phyloP scores from a whole-genome alignment of 2,329 filamentous ascomycete species.

The Aspergillus fijiensis region DNA sequence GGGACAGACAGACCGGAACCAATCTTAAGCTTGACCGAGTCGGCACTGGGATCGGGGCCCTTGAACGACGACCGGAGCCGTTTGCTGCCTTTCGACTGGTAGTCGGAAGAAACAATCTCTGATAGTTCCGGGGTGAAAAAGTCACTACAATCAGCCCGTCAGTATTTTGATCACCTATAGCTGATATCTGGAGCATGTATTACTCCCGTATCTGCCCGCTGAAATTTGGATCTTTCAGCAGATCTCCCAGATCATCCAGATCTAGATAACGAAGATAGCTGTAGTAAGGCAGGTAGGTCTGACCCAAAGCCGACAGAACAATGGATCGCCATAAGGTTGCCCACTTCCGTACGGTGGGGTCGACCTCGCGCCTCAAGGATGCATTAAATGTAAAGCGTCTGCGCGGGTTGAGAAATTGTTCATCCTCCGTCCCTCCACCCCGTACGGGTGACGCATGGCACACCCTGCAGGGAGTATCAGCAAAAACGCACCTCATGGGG shows the following conservation, averaged over 20 bases:
- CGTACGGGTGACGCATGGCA: conserved; percentile 49
- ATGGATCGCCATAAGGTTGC: conserved; percentile 68
- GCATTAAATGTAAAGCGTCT: conserved; percentile 17
- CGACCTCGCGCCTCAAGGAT: conserved; percentile 43
- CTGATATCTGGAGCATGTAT: conserved; percentile 23
- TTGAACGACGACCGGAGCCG: conserved; percentile 24
- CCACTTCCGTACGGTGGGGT: conserved; percentile 56
- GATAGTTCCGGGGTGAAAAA: conserved; percentile 53
- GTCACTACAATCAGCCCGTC: conserved; percentile 33
- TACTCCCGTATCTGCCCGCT: conserved; percentile 58
- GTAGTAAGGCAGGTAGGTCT: conserved; percentile 67
- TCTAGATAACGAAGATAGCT: conserved; percentile 65
- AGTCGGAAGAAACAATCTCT: conserved; percentile 19
- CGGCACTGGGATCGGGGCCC: conserved; percentile 25
- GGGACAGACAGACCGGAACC: conserved; percentile 44
- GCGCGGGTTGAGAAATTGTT: conserved; percentile 37
- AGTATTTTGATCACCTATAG: not conserved
- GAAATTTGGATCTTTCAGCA: conserved; percentile 61
- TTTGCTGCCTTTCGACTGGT: conserved; percentile 21
- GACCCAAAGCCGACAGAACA: conserved; percentile 61
- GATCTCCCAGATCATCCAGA: conserved; percentile 59
- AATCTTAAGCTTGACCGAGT: conserved; percentile 48
- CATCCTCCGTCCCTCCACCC: conserved; percentile 47
- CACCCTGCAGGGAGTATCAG: conserved; percentile 38
- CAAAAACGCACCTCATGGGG: not conserved